Evolutionary conservation across 345 rosid genomes (phyloP).

Genomic region (Rhodomyrtus tomentosa): DNA sequence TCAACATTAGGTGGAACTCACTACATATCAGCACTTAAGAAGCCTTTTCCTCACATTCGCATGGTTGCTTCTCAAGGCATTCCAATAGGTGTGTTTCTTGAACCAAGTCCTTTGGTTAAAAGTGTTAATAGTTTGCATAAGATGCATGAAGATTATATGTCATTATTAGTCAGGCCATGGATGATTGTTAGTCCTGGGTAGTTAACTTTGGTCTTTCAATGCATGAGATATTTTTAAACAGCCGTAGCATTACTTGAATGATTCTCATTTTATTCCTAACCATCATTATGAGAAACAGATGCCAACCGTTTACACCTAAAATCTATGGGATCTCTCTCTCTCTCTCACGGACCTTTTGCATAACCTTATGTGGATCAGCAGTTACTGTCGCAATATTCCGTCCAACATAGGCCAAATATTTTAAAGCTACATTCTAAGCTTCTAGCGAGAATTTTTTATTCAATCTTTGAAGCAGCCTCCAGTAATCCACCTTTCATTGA

Average conservation of each 20-base stretch:
- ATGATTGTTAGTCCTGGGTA: not conserved
- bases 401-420: not conserved
- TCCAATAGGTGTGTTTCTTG: conserved; percentile 25
- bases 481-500: not conserved
- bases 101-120: not conserved
- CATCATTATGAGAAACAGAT: not conserved
- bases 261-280: not conserved
- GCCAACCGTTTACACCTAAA: not conserved
- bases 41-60: conserved; percentile 46
- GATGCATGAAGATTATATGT: not conserved
- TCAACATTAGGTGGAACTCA: conserved; percentile 38
- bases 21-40: conserved; percentile 40
- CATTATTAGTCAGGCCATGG: not conserved
- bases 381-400: not conserved
- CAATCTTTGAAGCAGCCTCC: not conserved
- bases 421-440: not conserved
- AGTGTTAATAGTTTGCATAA: not conserved
- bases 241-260: not conserved
- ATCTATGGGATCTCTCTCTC: not conserved
- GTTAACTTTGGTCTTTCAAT: not conserved
- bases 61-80: conserved; percentile 62
- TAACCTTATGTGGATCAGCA: not conserved
- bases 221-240: not conserved
- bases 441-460: not conserved
- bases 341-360: not conserved